Evolutionary conservation across 331 rosid species (phyloP).

Genomic region (Quercus lobata): DNA sequence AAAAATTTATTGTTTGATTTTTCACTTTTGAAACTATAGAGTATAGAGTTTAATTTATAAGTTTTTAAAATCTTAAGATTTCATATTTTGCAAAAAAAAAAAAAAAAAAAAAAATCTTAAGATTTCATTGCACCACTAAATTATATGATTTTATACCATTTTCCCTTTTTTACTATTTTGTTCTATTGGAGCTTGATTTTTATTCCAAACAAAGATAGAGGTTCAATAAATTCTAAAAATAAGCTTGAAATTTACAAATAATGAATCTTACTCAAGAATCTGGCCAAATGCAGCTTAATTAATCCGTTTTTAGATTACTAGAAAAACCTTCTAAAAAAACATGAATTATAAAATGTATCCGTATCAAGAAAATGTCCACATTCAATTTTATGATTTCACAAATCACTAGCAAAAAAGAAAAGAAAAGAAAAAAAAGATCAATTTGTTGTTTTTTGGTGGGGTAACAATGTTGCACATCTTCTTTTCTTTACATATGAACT

Average conservation of each 20-base stretch:
- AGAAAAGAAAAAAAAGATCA: neutral
- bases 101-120: too few species aligned
- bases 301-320: neutral
- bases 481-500: neutral
- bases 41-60: too few species aligned
- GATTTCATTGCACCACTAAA: too few species aligned
- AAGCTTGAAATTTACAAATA: neutral
- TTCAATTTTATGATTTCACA: neutral
- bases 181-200: neutral
- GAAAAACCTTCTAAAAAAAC: neutral
- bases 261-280: neutral
- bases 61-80: too few species aligned
- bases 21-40: too few species aligned
- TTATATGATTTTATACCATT: too few species aligned
- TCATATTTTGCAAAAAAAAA: too few species aligned
- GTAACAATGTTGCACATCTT: neutral
- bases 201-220: neutral
- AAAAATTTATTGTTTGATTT: too few species aligned
- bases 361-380: neutral
- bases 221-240: neutral
- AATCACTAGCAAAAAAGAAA: neutral
- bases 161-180: too few species aligned
- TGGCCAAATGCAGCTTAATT: neutral
- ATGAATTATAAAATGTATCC: neutral
- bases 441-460: neutral